Evolutionary conservation across 805 yeast genomes (phyloP).

Genomic region (Candida fluviatilis): DNA sequence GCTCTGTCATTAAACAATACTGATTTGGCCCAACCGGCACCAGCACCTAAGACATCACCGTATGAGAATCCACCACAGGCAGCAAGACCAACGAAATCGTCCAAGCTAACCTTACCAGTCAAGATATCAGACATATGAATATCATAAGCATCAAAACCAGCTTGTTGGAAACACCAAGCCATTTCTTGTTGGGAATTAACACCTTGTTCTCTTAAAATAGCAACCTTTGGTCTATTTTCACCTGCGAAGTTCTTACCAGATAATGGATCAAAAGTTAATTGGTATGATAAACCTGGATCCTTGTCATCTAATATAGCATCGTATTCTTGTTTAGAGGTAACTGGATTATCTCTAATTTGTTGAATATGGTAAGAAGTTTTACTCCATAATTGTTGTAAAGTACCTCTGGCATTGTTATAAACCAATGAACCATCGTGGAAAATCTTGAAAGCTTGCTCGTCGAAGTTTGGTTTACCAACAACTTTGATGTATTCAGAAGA

Average conservation of each 20-base stretch:
- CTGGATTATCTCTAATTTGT: slow-evolving; percentile 90
- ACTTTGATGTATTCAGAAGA: slow-evolving; percentile 47
- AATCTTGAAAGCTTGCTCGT: slow-evolving; percentile 45
- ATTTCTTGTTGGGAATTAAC: slow-evolving; percentile 97
- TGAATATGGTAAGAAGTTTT: slow-evolving; percentile 88
- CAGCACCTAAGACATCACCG: slow-evolving; percentile 98
- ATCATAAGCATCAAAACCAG: slow-evolving; percentile 92
- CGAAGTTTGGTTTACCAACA: slow-evolving; percentile 67
- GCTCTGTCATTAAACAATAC: slow-evolving; percentile 79
- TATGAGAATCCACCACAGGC: slow-evolving; percentile 99
- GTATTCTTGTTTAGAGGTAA: slow-evolving; percentile 82
- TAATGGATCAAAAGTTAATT: slow-evolving; percentile 55
- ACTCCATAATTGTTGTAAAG: slow-evolving; percentile 80
- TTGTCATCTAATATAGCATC: slow-evolving; percentile 67
- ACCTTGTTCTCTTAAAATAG: slow-evolving; percentile 96
- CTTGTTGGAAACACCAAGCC: slow-evolving; percentile 95
- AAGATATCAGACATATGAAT: slow-evolving; percentile 95
- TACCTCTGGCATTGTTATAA: slow-evolving; percentile 55
- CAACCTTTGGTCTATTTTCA: slow-evolving; percentile 73
- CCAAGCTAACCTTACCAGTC: slow-evolving; percentile 64
- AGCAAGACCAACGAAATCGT: slow-evolving; percentile 86
- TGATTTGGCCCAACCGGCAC: slow-evolving; percentile 98
- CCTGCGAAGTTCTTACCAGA: slow-evolving; percentile 31
- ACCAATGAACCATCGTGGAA: slow-evolving; percentile 43
- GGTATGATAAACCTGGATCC: slow-evolving; percentile 87